Evolutionary conservation across 1,284 basidiomycete genomes (phyloP).

Genomic region (Sporisorium exsertum): DNA sequence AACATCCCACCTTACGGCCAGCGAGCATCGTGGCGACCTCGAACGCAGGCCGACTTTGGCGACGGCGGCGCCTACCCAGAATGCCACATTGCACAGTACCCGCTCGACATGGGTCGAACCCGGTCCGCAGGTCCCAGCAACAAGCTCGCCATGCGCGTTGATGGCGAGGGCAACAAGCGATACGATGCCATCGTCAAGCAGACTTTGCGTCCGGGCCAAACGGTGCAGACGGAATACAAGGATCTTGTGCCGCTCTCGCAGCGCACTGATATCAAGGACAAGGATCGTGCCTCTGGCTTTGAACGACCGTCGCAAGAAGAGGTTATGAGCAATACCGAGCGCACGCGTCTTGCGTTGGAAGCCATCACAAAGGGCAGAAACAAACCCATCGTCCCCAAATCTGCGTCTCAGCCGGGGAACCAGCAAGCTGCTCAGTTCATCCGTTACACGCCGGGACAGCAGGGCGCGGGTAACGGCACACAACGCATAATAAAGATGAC

Average conservation of each 20-base stretch:
- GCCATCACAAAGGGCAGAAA: constrained; percentile 94
- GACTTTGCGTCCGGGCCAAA: constrained; percentile 85
- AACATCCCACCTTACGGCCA: constrained; percentile 83
- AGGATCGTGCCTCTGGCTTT: constrained; percentile 74
- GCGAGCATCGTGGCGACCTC: constrained; percentile 87
- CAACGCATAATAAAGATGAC: constrained; percentile 99
- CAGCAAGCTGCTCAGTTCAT: constrained; percentile 76
- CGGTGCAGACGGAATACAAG: constrained; percentile 94
- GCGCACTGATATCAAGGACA: constrained; percentile 82
- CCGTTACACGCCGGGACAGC: constrained; percentile 91
- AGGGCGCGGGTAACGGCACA: constrained; percentile 77
- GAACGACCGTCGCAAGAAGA: constrained; percentile 92
- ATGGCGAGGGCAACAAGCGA: constrained; percentile 92
- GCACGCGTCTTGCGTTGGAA: constrained; percentile 89
- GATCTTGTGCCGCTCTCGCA: constrained; percentile 93
- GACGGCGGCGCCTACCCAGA: constrained; percentile 97
- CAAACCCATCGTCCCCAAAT: constrained; percentile 88
- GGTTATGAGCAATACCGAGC: constrained; percentile 86
- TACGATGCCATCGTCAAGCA: constrained; percentile 98
- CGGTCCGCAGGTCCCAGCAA: constrained; percentile 74
- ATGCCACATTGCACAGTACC: constrained; percentile 97
- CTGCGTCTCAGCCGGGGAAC: constrained; percentile 53
- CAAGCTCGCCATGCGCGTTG: constrained; percentile 89
- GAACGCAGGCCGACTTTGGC: constrained; percentile 83
- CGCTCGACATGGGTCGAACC: constrained; percentile 92